Conservation (phyloP, 1,284 basidiomycete species). For the Cryptococcus jaspeensis region DNA sequence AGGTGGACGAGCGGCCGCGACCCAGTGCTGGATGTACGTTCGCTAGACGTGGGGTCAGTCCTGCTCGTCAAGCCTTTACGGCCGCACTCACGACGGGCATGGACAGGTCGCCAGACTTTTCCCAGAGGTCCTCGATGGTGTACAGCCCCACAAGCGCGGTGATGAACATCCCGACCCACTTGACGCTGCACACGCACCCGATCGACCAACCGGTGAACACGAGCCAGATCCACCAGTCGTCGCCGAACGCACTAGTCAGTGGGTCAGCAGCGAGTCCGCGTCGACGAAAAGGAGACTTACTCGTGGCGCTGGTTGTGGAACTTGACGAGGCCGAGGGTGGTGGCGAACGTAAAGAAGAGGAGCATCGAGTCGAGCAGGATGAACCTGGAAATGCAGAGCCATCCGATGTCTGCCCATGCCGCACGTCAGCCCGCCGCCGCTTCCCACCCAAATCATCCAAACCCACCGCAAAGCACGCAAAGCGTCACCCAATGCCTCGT, state of each 20-base stretch:
- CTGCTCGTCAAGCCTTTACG: neutral
- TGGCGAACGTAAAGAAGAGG: conserved; percentile 95
- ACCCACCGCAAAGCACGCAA: conserved; percentile 86
- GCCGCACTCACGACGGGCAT: conserved; percentile 72
- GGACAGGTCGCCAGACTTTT: conserved; percentile 92
- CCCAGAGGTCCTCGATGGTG: conserved; percentile 97
- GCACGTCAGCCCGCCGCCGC: neutral
- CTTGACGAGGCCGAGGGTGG: conserved; percentile 90
- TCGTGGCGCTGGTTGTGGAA: conserved; percentile 95
- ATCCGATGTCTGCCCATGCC: conserved; percentile 74
- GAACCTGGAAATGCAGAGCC: conserved; percentile 94
- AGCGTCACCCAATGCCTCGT: conserved; percentile 88
- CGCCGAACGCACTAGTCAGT: conserved; percentile 60
- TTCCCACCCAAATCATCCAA: too few relatives aligned
- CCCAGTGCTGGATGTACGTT: conserved; percentile 89
- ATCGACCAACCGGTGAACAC: conserved; percentile 86
- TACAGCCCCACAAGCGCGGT: conserved; percentile 93
- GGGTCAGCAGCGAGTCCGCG: neutral
- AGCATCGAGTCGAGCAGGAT: conserved; percentile 98
- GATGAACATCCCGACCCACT: conserved; percentile 94
- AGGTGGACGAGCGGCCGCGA: too few relatives aligned
- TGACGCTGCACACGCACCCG: conserved; percentile 94
- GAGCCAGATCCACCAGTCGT: conserved; percentile 98
- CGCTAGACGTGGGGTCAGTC: conserved; percentile 46
- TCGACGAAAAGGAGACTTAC: conserved; percentile 55